phyloP scores from a whole-genome alignment of 768 basidiomycete species.

The Leucocoprinus birnbaumii region DNA sequence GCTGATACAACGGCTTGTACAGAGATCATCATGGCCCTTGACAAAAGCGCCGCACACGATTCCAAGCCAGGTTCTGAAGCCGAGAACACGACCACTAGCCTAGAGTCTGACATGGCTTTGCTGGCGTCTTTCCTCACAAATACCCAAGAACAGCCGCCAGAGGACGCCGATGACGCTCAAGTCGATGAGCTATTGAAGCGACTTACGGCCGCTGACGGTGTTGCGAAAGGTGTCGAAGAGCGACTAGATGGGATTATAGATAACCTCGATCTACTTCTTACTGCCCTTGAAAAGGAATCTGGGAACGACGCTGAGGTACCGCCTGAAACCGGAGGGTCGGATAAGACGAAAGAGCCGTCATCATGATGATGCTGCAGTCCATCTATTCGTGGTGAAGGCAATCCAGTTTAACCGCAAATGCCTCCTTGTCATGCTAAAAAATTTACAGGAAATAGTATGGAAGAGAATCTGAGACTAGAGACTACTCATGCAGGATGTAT shows the following conservation, averaged over 20 bases:
- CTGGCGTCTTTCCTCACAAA: slow-evolving; percentile 17
- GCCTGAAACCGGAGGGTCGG: neutral
- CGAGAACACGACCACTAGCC: neutral
- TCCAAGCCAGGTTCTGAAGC: slow-evolving; percentile 18
- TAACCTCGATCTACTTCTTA: slow-evolving; percentile 54
- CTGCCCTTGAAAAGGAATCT: slow-evolving; percentile 31
- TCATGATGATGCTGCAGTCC: neutral
- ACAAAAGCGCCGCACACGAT: slow-evolving; percentile 1
- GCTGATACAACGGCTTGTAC: neutral
- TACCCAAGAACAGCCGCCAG: neutral
- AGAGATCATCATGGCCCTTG: neutral
- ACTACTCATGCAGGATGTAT: neutral
- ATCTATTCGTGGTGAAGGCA: neutral
- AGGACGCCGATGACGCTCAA: slow-evolving; percentile 30
- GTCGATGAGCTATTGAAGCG: slow-evolving; percentile 50
- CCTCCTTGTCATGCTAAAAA: too few species aligned
- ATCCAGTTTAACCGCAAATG: neutral
- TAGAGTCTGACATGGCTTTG: slow-evolving; percentile 35
- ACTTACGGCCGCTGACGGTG: slow-evolving; percentile 53
- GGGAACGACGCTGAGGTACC: slow-evolving; percentile 2
- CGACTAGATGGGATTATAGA: slow-evolving; percentile 60
- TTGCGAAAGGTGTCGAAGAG: slow-evolving; percentile 61
- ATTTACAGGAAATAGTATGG: neutral
- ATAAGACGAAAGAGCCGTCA: neutral
- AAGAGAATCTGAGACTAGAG: neutral